These are phyloP conservation scores for Glycine soja DNA, from an alignment of 306 rosid species.

Conservation along the genomic window DNA sequence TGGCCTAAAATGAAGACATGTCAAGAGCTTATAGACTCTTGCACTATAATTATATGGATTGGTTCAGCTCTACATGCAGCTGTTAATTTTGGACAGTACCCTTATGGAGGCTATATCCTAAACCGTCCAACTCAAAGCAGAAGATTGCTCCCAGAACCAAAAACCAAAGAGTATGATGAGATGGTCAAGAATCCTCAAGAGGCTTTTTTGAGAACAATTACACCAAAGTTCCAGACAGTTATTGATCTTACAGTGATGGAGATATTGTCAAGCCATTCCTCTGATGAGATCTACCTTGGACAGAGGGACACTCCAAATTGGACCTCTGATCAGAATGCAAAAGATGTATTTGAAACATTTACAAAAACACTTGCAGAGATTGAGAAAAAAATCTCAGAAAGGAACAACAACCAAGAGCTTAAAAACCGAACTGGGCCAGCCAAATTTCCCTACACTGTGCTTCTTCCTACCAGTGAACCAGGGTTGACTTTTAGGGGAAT, in stretches of 20 bases:
- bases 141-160: conserved; percentile 58
- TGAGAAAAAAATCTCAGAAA: conserved; percentile 38
- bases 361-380: conserved; percentile 28
- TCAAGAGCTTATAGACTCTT: conserved; percentile 48
- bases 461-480: conserved; percentile 59
- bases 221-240: conserved; percentile 60
- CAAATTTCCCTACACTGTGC: conserved; percentile 67
- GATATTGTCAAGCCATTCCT: conserved; percentile 66
- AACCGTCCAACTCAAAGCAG: conserved; percentile 74
- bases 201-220: conserved; percentile 70
- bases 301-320: conserved; percentile 49
- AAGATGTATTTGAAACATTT: not conserved
- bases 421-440: conserved; percentile 65
- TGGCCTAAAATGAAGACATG: conserved; percentile 68
- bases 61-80: conserved; percentile 81
- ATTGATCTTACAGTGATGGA: conserved; percentile 67
- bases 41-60: conserved; percentile 70
- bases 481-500: conserved; percentile 74
- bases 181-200: conserved; percentile 54
- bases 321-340: conserved; percentile 44
- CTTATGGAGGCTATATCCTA: conserved; percentile 74
- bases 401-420: conserved; percentile 43
- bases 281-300: conserved; percentile 70
- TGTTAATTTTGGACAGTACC: conserved; percentile 71
- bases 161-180: conserved; percentile 64